Evolutionary conservation across 805 yeast genomes (phyloP).

Genomic region (Schwanniomyces pseudopolymorphus): DNA sequence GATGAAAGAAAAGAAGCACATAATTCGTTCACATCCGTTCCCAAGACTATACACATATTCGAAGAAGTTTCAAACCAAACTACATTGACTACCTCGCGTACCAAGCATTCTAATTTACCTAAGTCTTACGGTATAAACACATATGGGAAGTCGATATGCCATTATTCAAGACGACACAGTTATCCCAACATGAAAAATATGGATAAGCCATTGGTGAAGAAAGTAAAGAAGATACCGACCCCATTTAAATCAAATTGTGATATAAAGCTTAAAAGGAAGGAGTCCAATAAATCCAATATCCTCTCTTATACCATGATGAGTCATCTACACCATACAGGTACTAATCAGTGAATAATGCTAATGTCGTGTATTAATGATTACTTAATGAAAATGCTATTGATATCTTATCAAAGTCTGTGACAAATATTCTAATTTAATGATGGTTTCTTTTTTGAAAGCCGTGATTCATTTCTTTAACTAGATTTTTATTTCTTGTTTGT

Average conservation of each 20-base stretch:
- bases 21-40: neutral
- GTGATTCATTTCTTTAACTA: neutral
- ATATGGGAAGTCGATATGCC: neutral
- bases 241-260: neutral
- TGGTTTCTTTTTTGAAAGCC: neutral
- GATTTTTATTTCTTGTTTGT: neutral
- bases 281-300: neutral
- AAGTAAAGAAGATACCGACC: neutral
- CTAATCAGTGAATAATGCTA: neutral
- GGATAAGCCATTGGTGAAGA: neutral
- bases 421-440: neutral
- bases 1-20: neutral
- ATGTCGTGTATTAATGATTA: neutral
- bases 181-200: neutral
- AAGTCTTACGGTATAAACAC: neutral
- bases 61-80: neutral
- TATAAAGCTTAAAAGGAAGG: neutral
- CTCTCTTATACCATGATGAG: neutral
- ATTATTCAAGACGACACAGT: neutral
- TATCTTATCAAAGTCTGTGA: neutral
- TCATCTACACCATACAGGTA: neutral
- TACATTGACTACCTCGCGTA: neutral
- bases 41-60: neutral
- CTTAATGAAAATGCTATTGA: neutral
- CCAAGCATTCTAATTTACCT: neutral